phyloP scores from a whole-genome alignment of 2,329 filamentous ascomycete species.

The Calonectria pseudoreteaudii region DNA sequence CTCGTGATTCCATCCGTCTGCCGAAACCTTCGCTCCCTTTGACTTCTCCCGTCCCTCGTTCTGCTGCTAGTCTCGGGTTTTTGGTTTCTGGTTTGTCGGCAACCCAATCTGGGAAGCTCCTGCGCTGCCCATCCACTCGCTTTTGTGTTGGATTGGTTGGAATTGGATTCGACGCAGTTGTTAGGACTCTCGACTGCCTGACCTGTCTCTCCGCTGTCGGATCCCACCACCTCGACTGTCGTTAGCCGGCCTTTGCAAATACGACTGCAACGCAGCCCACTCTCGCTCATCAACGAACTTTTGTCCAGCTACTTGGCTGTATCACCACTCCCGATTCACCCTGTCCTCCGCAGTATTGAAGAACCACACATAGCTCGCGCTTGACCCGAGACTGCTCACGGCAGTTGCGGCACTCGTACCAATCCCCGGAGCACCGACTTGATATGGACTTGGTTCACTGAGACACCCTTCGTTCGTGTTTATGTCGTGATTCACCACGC shows the following conservation, averaged over 20 bases:
- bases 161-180: conserved; percentile 12
- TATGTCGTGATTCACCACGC: conserved; percentile 37
- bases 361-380: conserved; percentile 10
- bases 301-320: conserved; percentile 31
- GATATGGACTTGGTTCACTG: conserved; percentile 40
- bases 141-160: conserved; percentile 18
- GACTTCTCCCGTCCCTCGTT: conserved; percentile 26
- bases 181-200: background rate
- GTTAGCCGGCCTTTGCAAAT: conserved; percentile 14
- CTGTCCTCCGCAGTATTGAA: conserved; percentile 21
- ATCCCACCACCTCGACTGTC: conserved; percentile 11
- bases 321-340: conserved; percentile 35
- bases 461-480: conserved; percentile 35
- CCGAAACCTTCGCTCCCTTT: conserved; percentile 30
- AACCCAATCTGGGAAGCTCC: conserved; percentile 5
- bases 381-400: conserved; percentile 25
- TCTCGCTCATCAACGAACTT: conserved; percentile 18
- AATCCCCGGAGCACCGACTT: conserved; percentile 27
- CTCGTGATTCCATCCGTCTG: conserved; percentile 11
- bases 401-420: conserved; percentile 29
- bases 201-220: conserved; percentile 5
- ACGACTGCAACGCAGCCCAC: conserved; percentile 16
- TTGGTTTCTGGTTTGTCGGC: conserved; percentile 29
- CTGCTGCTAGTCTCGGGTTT: conserved; percentile 27
- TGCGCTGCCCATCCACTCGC: conserved; percentile 17